phyloP scores from a whole-genome alignment of 2,329 filamentous ascomycete genomes.

The Botrytis cinerea region DNA sequence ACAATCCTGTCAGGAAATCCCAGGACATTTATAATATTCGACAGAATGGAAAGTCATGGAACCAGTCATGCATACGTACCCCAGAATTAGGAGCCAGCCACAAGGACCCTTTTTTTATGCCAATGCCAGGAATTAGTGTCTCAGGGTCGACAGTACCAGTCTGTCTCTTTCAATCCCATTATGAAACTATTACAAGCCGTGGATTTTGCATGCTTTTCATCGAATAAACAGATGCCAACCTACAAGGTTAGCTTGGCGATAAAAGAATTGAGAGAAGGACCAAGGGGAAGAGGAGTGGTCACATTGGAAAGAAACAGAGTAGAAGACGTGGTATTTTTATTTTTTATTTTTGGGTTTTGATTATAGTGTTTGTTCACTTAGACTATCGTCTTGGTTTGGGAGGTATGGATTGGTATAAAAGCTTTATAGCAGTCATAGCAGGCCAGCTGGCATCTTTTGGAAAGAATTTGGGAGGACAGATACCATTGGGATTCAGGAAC shows the following conservation, averaged over 20 bases:
- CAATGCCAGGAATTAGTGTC: background rate
- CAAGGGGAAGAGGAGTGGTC: background rate
- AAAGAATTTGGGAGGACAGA: constrained; percentile 16
- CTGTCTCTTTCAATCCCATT: background rate
- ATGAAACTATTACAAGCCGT: background rate
- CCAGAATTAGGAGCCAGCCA: constrained; percentile 4
- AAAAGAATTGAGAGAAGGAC: background rate
- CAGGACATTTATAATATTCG: constrained; percentile 4
- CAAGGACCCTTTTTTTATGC: background rate
- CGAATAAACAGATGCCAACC: constrained; percentile 11
- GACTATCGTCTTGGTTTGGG: background rate
- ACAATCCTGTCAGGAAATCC: constrained; percentile 4
- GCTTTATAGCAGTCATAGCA: background rate
- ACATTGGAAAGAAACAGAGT: background rate
- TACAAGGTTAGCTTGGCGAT: background rate
- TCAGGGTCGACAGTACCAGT: constrained; percentile 5
- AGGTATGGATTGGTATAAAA: constrained; percentile 12
- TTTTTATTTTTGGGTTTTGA: background rate
- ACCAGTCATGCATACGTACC: constrained; percentile 23
- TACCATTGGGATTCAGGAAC: constrained; percentile 9
- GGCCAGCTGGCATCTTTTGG: constrained; percentile 5
- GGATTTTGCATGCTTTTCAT: constrained; percentile 12
- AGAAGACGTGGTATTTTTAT: background rate
- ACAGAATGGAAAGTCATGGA: constrained; percentile 23
- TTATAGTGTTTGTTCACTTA: background rate